Conservation (phyloP, 1,139 yeast genomes). For the Petasospora fabianii region DNA sequence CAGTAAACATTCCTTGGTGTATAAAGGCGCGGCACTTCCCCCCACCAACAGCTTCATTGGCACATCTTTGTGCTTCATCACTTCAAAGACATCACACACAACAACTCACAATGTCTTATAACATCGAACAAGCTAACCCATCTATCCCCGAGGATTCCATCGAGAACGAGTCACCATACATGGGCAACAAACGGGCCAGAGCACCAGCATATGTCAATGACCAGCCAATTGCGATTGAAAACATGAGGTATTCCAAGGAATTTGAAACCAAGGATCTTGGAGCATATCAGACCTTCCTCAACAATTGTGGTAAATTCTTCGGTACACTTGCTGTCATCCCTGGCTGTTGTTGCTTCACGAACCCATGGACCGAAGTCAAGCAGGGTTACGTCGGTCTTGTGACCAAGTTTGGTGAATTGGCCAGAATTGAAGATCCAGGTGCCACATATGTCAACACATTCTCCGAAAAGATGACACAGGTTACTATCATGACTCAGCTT, state of each 20-base stretch:
- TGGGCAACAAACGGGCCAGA: neutral
- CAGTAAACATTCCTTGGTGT: too few species aligned
- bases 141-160: too few species aligned
- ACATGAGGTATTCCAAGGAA: conserved; percentile 16
- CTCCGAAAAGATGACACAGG: conserved; percentile 52
- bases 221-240: conserved; percentile 1
- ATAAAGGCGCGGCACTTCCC: too few species aligned
- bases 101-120: too few species aligned
- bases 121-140: too few species aligned
- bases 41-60: too few species aligned
- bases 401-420: conserved; percentile 65
- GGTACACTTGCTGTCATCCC: conserved; percentile 58
- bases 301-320: conserved; percentile 42
- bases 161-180: neutral
- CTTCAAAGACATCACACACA: too few species aligned
- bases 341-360: conserved; percentile 50
- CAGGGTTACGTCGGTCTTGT: conserved; percentile 73
- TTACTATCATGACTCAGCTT: conserved; percentile 57
- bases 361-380: conserved; percentile 58
- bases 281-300: conserved; percentile 37
- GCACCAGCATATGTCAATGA: too few species aligned
- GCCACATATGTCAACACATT: conserved; percentile 61
- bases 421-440: conserved; percentile 70
- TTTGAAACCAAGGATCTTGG: conserved; percentile 24
- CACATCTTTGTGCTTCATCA: too few species aligned